Evolutionary conservation across 2,329 filamentous ascomycete species (phyloP).

Genomic region (Diplodia mutila): DNA sequence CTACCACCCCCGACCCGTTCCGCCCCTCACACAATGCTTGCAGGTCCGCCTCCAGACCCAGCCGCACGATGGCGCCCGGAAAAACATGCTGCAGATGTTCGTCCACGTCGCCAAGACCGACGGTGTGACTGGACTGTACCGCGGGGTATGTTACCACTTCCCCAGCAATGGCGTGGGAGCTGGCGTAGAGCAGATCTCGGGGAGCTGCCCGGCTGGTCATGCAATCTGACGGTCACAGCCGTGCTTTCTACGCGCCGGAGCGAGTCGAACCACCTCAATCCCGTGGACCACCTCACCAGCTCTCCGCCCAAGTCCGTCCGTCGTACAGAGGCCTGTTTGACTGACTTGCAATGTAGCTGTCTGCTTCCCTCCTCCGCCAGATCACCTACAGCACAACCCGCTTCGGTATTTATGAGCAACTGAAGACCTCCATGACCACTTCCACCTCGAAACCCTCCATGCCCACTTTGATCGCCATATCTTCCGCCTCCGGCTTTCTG

Average conservation of each 20-base stretch:
- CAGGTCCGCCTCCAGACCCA: conserved; percentile 89
- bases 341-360: conserved; percentile 58
- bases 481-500: conserved; percentile 79
- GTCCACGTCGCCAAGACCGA: conserved; percentile 76
- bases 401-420: conserved; percentile 93
- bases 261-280: neutral
- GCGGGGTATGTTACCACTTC: conserved; percentile 59
- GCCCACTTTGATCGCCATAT: conserved; percentile 78
- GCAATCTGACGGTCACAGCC: neutral
- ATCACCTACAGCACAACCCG: conserved; percentile 92
- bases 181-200: neutral
- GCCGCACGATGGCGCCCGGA: conserved; percentile 63
- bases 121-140: conserved; percentile 82
- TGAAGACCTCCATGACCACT: conserved; percentile 72
- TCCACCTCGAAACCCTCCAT: conserved; percentile 64
- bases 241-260: neutral
- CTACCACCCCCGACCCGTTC: too few species aligned
- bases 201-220: neutral
- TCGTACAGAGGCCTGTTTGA: neutral
- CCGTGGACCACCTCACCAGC: neutral
- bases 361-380: conserved; percentile 89
- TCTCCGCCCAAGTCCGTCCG: neutral
- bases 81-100: conserved; percentile 85
- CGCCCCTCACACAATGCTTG: neutral
- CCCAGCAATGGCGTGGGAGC: neutral